A percentile compares a stretch with the other conserved stretches of the same genome.
Evolutionary conservation across 2,329 filamentous ascomycete genomes (phyloP).

Genomic region (Beauveria sp.): DNA sequence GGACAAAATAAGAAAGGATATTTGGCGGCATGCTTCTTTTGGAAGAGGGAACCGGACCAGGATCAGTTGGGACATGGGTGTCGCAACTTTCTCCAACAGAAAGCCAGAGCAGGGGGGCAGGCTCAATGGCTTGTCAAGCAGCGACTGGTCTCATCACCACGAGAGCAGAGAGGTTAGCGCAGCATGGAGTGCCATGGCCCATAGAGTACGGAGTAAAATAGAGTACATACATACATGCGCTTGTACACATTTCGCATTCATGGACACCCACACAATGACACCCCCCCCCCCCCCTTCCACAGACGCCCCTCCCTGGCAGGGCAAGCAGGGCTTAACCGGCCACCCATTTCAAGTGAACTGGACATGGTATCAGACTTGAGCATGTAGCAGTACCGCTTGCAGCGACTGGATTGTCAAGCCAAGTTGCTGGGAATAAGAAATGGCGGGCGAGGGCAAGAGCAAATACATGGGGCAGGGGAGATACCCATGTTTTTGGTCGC

Average conservation of each 20-base stretch:
- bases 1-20: not conserved
- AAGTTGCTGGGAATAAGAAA: not conserved
- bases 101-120: constrained; percentile 4
- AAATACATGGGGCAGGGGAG: not conserved
- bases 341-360: constrained; percentile 6
- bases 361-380: constrained; percentile 3
- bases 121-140: constrained; percentile 6
- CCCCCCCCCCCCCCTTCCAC: not conserved
- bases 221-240: not conserved
- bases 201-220: constrained; percentile 2
- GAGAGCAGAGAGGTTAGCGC: constrained; percentile 8
- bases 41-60: constrained; percentile 4
- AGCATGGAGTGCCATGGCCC: not conserved
- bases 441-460: not conserved
- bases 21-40: constrained; percentile 11
- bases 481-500: not conserved
- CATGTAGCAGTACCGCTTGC: not conserved
- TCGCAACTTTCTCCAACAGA: constrained; percentile 10
- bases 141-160: constrained; percentile 11
- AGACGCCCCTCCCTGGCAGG: not conserved
- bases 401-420: not conserved
- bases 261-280: not conserved
- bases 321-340: not conserved
- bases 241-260: not conserved
- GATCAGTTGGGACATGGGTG: constrained; percentile 11